Percentiles rank a stretch among this genome's conserved stretches.
Conservation (phyloP, 257 asterid species). For the Ehretia macrophylla region DNA sequence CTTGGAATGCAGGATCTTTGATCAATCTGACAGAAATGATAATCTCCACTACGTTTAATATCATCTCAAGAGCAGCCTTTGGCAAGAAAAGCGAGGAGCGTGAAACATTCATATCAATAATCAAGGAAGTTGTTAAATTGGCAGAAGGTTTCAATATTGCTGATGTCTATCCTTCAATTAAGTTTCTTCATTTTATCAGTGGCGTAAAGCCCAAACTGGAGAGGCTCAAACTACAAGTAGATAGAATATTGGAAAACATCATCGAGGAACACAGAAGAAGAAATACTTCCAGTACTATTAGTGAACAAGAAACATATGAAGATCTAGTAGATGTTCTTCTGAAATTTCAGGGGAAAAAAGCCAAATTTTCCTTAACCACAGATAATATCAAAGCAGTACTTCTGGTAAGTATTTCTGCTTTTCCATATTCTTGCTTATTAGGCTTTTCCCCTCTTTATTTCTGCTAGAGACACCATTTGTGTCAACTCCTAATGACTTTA, state of each 20-base stretch:
- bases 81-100: no score
- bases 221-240: conserved; percentile 16
- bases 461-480: no score
- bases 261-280: conserved; percentile 12
- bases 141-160: not conserved
- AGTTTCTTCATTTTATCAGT: conserved; percentile 12
- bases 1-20: conserved; percentile 9
- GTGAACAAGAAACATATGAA: not conserved
- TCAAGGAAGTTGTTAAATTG: conserved; percentile 5
- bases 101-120: conserved; percentile 9
- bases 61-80: conserved; percentile 20
- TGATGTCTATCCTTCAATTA: not conserved
- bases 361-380: conserved; percentile 2
- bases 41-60: not conserved
- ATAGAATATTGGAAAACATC: conserved; percentile 22
- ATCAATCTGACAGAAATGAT: conserved; percentile 27
- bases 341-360: conserved; percentile 9
- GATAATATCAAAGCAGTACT: conserved; percentile 21
- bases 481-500: no score
- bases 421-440: no score
- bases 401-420: no score
- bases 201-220: conserved; percentile 18
- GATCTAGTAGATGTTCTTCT: conserved; percentile 24
- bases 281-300: not conserved
- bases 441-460: no score